These are phyloP conservation scores for Fragaria ananassa DNA, from an alignment of 306 rosid species.

Conservation along the genomic window DNA sequence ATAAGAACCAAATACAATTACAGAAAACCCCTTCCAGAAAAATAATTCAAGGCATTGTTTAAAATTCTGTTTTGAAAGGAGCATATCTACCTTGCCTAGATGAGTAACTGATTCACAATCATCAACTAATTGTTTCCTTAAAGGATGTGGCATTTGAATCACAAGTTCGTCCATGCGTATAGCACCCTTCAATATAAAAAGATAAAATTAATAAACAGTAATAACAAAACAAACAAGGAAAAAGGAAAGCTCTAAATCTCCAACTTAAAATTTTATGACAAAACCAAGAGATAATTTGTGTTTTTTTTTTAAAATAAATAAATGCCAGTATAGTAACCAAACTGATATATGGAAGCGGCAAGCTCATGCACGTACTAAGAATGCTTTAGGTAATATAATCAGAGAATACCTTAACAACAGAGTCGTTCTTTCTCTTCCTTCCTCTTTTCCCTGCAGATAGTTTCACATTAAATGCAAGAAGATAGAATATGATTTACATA, in stretches of 20 bases:
- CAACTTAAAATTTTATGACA: not conserved
- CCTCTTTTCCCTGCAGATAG: slow-evolving; percentile 61
- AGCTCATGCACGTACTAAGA: not conserved
- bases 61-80: not conserved
- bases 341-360: not conserved
- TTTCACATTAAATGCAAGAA: slow-evolving; percentile 13
- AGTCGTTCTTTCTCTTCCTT: slow-evolving; percentile 63
- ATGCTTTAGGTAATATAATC: slow-evolving; percentile 18
- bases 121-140: slow-evolving; percentile 82
- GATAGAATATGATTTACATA: not conserved
- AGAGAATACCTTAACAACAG: slow-evolving; percentile 48
- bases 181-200: slow-evolving; percentile 3
- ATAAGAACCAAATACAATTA: not conserved
- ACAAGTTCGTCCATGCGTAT: slow-evolving; percentile 50
- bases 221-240: not conserved
- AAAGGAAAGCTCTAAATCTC: slow-evolving; percentile 1
- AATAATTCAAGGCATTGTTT: slow-evolving; percentile 19
- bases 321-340: slow-evolving; percentile 1
- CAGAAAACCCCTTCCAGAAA: not conserved
- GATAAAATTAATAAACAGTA: not conserved
- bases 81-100: slow-evolving; percentile 70
- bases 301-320: not conserved
- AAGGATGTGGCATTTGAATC: slow-evolving; percentile 60
- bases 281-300: slow-evolving; percentile 6
- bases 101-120: slow-evolving; percentile 75